A percentile compares a stretch with the other conserved stretches of the same genome.
These are phyloP conservation scores for Celoporthe dispersa DNA, from an alignment of 2,329 filamentous ascomycete genomes.

Conservation along the genomic window DNA sequence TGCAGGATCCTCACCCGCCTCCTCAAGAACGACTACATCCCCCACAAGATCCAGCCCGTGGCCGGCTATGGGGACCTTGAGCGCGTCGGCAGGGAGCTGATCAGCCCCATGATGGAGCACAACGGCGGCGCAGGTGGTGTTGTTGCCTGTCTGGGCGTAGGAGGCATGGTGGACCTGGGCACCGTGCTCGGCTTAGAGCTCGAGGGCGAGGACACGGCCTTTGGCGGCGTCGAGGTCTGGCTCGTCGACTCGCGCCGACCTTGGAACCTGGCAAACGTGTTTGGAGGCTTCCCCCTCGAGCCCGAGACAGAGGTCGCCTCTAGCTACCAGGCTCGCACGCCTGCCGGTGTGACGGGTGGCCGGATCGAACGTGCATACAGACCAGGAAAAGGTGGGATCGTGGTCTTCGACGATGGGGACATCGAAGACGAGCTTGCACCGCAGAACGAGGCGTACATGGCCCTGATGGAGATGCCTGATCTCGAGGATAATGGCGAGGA, in stretches of 20 bases:
- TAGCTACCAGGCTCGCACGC: slow-evolving; percentile 56
- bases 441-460: slow-evolving; percentile 82
- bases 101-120: slow-evolving; percentile 83
- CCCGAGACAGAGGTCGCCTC: slow-evolving; percentile 52
- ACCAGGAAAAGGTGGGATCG: slow-evolving; percentile 81
- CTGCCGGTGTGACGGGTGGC: slow-evolving; percentile 72
- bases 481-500: slow-evolving; percentile 75
- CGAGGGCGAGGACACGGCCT: slow-evolving; percentile 68
- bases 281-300: slow-evolving; percentile 71
- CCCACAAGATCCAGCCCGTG: slow-evolving; percentile 95
- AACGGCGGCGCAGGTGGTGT: slow-evolving; percentile 85
- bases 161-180: slow-evolving; percentile 86
- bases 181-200: slow-evolving; percentile 75
- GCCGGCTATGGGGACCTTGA: slow-evolving; percentile 90
- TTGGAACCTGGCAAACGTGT: slow-evolving; percentile 94
- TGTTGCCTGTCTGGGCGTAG: slow-evolving; percentile 90
- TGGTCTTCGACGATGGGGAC: slow-evolving; percentile 96
- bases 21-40: slow-evolving; percentile 97
- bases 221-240: slow-evolving; percentile 93
- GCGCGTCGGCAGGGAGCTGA: slow-evolving; percentile 76
- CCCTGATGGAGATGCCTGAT: slow-evolving; percentile 89
- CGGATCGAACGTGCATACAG: slow-evolving; percentile 73
- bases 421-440: slow-evolving; percentile 78
- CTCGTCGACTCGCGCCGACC: slow-evolving; percentile 88
- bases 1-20: slow-evolving; percentile 91